A percentile compares a stretch with the other conserved stretches of the same genome.
phyloP scores from a whole-genome alignment of 2,329 filamentous ascomycete species.

The Penicillium crustosum region DNA sequence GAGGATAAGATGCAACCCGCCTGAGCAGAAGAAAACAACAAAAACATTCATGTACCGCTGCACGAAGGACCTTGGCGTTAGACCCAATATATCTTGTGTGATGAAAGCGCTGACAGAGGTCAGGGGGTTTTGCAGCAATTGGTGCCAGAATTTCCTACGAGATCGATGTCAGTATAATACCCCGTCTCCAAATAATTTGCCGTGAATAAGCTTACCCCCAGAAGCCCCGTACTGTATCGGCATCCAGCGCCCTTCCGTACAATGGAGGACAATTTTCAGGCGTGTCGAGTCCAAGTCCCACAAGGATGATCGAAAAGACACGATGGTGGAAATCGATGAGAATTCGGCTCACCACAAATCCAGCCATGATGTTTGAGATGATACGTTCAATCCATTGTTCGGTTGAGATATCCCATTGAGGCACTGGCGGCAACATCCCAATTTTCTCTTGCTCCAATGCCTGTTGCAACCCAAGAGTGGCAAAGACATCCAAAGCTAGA shows the following conservation, averaged over 20 bases:
- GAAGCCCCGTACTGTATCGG: conserved; percentile 23
- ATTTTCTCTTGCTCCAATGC: conserved; percentile 1
- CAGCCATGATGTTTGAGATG: conserved; percentile 8
- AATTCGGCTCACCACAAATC: conserved; percentile 13
- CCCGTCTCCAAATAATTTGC: no score
- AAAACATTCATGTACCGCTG: conserved; percentile 30
- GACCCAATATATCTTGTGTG: conserved; percentile 15
- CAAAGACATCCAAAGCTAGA: conserved; percentile 9
- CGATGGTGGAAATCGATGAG: conserved; percentile 21
- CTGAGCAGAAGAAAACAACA: conserved; percentile 30
- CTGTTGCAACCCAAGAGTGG: background rate
- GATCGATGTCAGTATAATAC: background rate
- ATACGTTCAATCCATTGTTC: conserved; percentile 18
- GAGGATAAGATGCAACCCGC: conserved; percentile 21
- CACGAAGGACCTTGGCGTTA: conserved; percentile 17
- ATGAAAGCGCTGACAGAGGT: conserved; percentile 20
- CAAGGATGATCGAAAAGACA: conserved; percentile 14
- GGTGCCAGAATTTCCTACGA: conserved; percentile 29
- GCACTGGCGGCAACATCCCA: conserved; percentile 3
- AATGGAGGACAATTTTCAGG: conserved; percentile 22
- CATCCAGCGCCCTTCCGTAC: conserved; percentile 21
- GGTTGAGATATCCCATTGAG: conserved; percentile 7
- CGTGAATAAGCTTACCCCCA: conserved; percentile 22
- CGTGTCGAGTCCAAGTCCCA: conserved; percentile 7
- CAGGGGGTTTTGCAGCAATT: conserved; percentile 25